Conservation (phyloP, 352 stramenopile species). For the Phytophthora aleatoria region DNA sequence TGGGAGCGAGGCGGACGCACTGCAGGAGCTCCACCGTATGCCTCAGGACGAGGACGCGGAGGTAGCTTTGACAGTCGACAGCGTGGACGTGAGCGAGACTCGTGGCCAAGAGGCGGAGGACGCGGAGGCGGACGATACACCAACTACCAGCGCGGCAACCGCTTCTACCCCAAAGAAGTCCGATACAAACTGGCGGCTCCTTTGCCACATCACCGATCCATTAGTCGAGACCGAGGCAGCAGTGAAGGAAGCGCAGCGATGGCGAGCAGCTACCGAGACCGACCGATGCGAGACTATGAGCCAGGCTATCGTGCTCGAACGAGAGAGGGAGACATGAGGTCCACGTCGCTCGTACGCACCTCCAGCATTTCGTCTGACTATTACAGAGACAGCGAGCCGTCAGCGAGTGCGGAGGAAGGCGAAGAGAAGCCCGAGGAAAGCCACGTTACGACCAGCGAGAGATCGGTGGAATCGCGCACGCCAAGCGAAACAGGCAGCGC, state of each 20-base stretch:
- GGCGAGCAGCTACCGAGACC: conserved; percentile 38
- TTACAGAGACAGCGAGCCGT: conserved; percentile 34
- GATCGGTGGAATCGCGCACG: conserved; percentile 26
- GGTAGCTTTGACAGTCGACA: conserved; percentile 40
- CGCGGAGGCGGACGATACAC: conserved; percentile 30
- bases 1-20: conserved; percentile 38
- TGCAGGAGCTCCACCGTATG: conserved; percentile 31
- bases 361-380: conserved; percentile 38
- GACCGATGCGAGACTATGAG: conserved; percentile 42
- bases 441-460: conserved; percentile 27
- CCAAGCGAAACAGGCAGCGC: conserved; percentile 36
- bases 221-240: conserved; percentile 48
- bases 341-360: conserved; percentile 32
- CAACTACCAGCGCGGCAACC: conserved; percentile 31
- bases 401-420: conserved; percentile 41
- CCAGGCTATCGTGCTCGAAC: conserved; percentile 21
- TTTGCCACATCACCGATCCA: conserved; percentile 39
- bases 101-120: conserved; percentile 30
- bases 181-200: conserved; percentile 30
- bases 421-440: conserved; percentile 46
- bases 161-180: conserved; percentile 53
- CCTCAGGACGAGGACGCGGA: conserved; percentile 23
- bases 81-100: conserved; percentile 44
- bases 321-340: conserved; percentile 22
- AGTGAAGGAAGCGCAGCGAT: conserved; percentile 27